Evolutionary conservation across 352 stramenopile genomes (phyloP).

Genomic region (Phytophthora melonis): DNA sequence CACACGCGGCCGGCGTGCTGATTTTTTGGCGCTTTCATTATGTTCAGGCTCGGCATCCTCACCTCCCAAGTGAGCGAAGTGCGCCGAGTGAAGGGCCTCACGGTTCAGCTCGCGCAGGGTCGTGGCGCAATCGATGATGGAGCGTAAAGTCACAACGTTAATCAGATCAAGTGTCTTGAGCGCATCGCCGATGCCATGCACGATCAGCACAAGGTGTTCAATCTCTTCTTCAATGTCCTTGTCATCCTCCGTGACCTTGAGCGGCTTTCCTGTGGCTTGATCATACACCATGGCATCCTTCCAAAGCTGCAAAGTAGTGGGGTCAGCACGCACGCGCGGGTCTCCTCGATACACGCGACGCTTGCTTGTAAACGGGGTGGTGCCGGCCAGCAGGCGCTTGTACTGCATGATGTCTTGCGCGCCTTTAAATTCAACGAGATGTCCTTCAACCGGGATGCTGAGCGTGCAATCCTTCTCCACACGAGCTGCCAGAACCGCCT

Average conservation of each 20-base stretch:
- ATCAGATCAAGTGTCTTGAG: constrained; percentile 89
- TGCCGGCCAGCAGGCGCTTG: constrained; percentile 76
- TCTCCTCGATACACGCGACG: constrained; percentile 81
- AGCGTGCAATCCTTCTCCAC: constrained; percentile 64
- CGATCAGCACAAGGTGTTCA: constrained; percentile 90
- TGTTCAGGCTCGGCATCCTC: constrained; percentile 26
- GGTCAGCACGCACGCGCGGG: constrained; percentile 71
- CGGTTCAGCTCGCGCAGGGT: constrained; percentile 73
- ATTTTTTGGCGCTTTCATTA: constrained; percentile 13
- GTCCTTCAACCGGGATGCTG: constrained; percentile 77
- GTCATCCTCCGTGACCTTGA: constrained; percentile 60
- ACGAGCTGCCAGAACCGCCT: constrained; percentile 38
- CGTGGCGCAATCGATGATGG: constrained; percentile 84
- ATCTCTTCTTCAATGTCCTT: constrained; percentile 79
- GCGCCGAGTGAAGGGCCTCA: constrained; percentile 68
- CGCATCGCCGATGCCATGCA: constrained; percentile 91
- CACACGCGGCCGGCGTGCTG: constrained; percentile 44
- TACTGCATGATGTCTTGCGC: constrained; percentile 86
- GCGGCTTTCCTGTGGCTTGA: constrained; percentile 32
- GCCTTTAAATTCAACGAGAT: constrained; percentile 87
- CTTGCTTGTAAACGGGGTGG: constrained; percentile 85
- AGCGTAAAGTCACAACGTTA: constrained; percentile 83
- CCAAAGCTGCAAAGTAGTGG: constrained; percentile 64
- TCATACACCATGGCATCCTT: constrained; percentile 62
- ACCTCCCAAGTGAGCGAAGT: constrained; percentile 66